phyloP scores from a whole-genome alignment of 2,329 filamentous ascomycete species.

The Cladophialophora immunda region DNA sequence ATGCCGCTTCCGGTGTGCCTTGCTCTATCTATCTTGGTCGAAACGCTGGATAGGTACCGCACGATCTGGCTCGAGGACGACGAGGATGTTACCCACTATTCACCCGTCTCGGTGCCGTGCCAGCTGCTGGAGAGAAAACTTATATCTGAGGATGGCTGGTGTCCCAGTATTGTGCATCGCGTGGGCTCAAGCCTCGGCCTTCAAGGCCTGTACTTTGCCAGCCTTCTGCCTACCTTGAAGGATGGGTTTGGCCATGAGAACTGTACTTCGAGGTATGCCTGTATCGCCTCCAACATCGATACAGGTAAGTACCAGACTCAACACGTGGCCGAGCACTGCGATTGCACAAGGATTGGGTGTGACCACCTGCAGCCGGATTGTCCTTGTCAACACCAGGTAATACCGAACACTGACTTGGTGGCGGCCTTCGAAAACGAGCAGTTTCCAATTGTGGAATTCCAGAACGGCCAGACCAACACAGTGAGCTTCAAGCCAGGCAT shows the following conservation, averaged over 20 bases:
- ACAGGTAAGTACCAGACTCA: background rate
- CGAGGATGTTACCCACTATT: background rate
- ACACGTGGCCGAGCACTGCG: background rate
- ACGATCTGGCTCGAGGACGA: background rate
- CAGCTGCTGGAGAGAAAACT: conserved; percentile 3
- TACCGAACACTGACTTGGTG: background rate
- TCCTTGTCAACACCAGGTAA: background rate
- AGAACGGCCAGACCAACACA: background rate
- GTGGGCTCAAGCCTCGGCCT: background rate
- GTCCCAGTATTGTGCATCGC: background rate
- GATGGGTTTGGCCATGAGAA: background rate
- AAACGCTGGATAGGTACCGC: background rate
- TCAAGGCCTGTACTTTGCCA: background rate
- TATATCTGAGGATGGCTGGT: conserved; percentile 7
- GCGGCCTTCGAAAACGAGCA: background rate
- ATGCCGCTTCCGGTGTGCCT: background rate
- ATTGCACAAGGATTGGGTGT: background rate
- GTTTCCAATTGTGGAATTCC: background rate
- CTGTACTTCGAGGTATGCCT: background rate
- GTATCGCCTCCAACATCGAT: conserved; percentile 3
- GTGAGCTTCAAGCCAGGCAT: background rate
- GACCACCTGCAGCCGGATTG: background rate
- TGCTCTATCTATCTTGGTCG: background rate
- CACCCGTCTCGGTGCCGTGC: background rate
- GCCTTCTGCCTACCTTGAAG: background rate